These are phyloP conservation scores for Exophiala sp. DNA, from an alignment of 2,329 filamentous ascomycete species.

Conservation along the genomic window DNA sequence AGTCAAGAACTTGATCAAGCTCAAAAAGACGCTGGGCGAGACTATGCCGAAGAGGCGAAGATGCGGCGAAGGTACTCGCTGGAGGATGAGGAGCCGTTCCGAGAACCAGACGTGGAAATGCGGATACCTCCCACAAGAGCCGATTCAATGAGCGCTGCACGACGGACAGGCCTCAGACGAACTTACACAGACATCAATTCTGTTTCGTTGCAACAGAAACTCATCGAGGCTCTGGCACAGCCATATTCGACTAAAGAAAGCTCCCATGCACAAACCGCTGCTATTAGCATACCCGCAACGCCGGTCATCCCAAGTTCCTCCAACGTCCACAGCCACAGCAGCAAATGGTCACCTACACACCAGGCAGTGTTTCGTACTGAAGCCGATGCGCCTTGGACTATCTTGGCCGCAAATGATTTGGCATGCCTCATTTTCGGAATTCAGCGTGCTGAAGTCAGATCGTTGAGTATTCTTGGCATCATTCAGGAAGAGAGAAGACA, in stretches of 20 bases:
- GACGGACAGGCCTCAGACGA: conserved; percentile 71
- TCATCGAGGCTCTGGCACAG: conserved; percentile 79
- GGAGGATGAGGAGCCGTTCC: conserved; percentile 18
- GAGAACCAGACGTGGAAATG: conserved; percentile 22
- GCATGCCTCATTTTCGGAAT: conserved; percentile 99
- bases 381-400: conserved; percentile 85
- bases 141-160: conserved; percentile 38
- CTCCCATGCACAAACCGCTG: conserved; percentile 39
- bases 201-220: conserved; percentile 71
- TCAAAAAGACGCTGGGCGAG: conserved; percentile 32
- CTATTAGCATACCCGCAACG: conserved; percentile 23
- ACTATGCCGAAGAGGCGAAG: conserved; percentile 5
- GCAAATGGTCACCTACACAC: conserved; percentile 82
- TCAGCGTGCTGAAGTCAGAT: conserved; percentile 89
- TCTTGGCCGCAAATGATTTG: conserved; percentile 91
- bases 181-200: conserved; percentile 82
- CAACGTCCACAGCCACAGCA: conserved; percentile 79
- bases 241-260: conserved; percentile 64
- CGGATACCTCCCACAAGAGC: conserved; percentile 20
- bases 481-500: conserved; percentile 82
- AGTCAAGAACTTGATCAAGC: conserved; percentile 49
- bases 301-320: conserved; percentile 33
- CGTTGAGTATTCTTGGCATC: conserved; percentile 91
- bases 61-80: conserved; percentile 18
- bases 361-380: conserved; percentile 99